Conservation (phyloP, 169 alveolate genomes). For the Plasmodium knowlesi region DNA sequence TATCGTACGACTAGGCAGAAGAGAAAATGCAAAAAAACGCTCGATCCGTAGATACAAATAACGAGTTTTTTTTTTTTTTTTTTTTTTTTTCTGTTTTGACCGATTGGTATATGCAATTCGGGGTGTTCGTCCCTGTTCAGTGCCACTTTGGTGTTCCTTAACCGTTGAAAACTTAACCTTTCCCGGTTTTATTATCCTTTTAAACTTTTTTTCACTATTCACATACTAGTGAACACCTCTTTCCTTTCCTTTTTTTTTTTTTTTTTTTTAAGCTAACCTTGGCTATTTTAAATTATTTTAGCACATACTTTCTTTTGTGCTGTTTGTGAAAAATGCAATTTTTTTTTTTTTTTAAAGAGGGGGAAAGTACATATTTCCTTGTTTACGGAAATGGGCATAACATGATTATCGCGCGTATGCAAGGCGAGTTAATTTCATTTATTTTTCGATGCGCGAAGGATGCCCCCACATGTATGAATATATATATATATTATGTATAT, state of each 20-base stretch:
- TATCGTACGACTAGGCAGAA: background rate
- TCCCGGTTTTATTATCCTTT: background rate
- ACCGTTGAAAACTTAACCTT: background rate
- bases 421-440: background rate
- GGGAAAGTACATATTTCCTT: background rate
- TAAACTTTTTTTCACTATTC: background rate
- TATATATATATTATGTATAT: background rate
- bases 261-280: background rate
- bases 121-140: background rate
- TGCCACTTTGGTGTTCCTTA: background rate
- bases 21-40: background rate
- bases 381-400: background rate
- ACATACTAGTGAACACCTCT: background rate
- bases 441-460: background rate
- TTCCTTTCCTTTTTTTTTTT: background rate
- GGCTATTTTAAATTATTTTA: background rate
- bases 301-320: background rate
- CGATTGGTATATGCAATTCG: background rate
- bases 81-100: background rate
- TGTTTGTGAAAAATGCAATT: background rate
- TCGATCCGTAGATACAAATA: background rate
- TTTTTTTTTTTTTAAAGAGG: background rate
- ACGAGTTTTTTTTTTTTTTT: background rate
- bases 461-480: background rate
- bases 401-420: background rate